Conservation (phyloP, 768 basidiomycete species). For the Termitomyces sp. region DNA sequence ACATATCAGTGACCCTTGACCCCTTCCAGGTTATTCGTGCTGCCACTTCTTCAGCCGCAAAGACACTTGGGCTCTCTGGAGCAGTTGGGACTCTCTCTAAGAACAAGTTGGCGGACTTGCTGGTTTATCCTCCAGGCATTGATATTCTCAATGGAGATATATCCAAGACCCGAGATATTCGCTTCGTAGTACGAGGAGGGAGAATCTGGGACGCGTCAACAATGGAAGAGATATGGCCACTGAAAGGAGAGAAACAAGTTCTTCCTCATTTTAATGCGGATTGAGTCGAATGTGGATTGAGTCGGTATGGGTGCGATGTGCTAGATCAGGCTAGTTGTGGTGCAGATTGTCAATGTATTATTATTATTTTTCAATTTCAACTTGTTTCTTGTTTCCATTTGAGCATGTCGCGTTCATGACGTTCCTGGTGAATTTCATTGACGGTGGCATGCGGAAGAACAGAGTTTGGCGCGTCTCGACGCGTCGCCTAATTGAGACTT, state of each 20-base stretch:
- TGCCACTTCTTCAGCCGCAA: conserved; percentile 63
- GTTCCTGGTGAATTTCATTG: too few relatives aligned
- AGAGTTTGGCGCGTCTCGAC: too few relatives aligned
- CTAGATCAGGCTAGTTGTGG: background rate
- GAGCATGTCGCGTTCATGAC: too few relatives aligned
- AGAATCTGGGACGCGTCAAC: conserved; percentile 64
- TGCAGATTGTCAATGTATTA: background rate
- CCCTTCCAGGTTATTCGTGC: conserved; percentile 54
- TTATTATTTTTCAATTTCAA: background rate
- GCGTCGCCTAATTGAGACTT: too few relatives aligned
- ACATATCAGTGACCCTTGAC: background rate
- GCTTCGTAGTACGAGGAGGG: conserved; percentile 62
- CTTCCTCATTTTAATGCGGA: conserved; percentile 60
- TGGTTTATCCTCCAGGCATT: conserved; percentile 60
- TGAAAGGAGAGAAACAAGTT: conserved; percentile 48
- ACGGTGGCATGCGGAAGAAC: too few relatives aligned
- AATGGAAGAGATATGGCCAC: conserved; percentile 73
- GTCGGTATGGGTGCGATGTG: too few relatives aligned
- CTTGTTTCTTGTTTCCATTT: too few relatives aligned
- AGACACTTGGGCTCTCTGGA: conserved; percentile 56
- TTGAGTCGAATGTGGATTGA: conserved; percentile 17
- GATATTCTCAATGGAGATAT: conserved; percentile 55
- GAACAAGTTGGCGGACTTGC: conserved; percentile 70
- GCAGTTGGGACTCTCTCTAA: conserved; percentile 60
- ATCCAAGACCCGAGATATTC: conserved; percentile 43